These are phyloP conservation scores for Rubia balearica DNA, from an alignment of 305 asterid genomes.

Conservation along the genomic window DNA sequence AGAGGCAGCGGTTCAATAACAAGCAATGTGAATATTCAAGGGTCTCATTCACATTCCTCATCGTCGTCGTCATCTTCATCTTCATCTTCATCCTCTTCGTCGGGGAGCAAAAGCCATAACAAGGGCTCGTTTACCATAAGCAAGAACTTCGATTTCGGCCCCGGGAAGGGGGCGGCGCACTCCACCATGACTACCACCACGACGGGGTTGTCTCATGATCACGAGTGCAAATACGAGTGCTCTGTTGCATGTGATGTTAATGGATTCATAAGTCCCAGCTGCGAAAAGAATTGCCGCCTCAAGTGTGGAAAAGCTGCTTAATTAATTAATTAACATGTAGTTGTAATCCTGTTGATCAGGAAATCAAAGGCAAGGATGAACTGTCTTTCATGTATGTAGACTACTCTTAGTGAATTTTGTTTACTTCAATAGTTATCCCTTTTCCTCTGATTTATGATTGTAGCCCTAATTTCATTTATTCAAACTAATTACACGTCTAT, in stretches of 20 bases:
- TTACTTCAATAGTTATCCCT: background rate
- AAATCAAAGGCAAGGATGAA: background rate
- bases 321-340: background rate
- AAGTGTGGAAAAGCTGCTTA: conserved; percentile 1
- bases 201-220: background rate
- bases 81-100: background rate
- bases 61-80: background rate
- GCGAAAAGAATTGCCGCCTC: background rate
- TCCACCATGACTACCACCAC: background rate
- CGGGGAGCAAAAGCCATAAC: background rate
- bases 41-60: background rate
- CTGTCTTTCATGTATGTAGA: background rate
- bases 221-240: background rate
- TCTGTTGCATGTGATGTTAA: background rate
- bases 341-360: background rate
- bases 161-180: background rate
- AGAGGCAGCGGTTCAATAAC: background rate
- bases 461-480: background rate
- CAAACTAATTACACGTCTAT: no score
- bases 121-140: background rate
- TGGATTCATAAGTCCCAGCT: background rate
- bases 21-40: background rate
- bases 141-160: background rate
- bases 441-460: background rate
- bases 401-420: no score